Evolutionary conservation across 768 basidiomycete genomes (phyloP).

Genomic region (Candolleomyces efflorescens): DNA sequence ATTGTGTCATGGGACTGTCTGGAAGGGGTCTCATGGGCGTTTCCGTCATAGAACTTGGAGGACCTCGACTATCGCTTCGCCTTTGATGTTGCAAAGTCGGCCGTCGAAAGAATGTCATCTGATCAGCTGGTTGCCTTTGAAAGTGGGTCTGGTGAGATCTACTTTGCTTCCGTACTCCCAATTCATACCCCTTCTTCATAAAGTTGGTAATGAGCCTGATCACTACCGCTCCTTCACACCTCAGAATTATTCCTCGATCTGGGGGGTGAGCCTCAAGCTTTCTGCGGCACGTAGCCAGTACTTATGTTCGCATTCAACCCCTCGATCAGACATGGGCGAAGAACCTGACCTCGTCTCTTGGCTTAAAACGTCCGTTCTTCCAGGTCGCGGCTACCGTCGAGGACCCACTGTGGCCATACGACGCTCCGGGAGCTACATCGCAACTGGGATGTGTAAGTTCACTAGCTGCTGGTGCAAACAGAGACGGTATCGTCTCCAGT

Average conservation of each 20-base stretch:
- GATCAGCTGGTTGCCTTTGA: conserved; percentile 40
- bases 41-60: conserved; percentile 35
- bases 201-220: conserved; percentile 55
- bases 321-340: conserved; percentile 40
- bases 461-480: conserved; percentile 41
- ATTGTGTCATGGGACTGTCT: neutral
- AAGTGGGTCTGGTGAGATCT: conserved; percentile 29
- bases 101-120: conserved; percentile 30
- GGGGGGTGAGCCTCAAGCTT: conserved; percentile 31
- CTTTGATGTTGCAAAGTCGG: conserved; percentile 38
- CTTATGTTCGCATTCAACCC: neutral
- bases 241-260: conserved; percentile 38
- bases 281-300: neutral
- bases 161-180: neutral
- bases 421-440: conserved; percentile 36
- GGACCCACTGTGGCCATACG: conserved; percentile 50
- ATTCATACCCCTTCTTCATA: neutral
- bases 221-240: conserved; percentile 43
- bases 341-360: conserved; percentile 32
- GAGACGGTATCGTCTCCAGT: conserved; percentile 34
- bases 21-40: neutral
- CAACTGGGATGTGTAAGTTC: conserved; percentile 47
- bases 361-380: conserved; percentile 34
- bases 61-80: conserved; percentile 40
- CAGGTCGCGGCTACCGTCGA: conserved; percentile 47